phyloP scores from a whole-genome alignment of 2,329 filamentous ascomycete species.

The Alternaria consortialis region DNA sequence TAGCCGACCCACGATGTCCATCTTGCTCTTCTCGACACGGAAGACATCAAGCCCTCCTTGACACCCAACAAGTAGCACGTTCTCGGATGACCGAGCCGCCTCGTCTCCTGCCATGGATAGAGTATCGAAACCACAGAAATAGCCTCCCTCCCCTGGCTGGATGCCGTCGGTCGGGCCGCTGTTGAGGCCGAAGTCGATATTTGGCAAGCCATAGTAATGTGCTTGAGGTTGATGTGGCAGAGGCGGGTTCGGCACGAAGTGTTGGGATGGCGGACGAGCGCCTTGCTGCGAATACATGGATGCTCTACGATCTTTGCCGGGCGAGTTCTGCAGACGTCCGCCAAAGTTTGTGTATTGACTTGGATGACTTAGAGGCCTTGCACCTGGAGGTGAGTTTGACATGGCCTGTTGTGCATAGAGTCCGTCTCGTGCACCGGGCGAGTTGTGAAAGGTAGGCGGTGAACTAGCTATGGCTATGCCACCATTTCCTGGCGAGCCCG shows the following conservation, averaged over 20 bases:
- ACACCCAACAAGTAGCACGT: slow-evolving; percentile 78
- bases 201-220: slow-evolving; percentile 79
- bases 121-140: slow-evolving; percentile 83
- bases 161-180: slow-evolving; percentile 60
- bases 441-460: slow-evolving; percentile 52
- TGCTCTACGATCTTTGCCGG: slow-evolving; percentile 55
- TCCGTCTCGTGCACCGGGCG: slow-evolving; percentile 41
- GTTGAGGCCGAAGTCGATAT: slow-evolving; percentile 70
- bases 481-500: slow-evolving; percentile 49
- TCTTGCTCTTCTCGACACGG: slow-evolving; percentile 73
- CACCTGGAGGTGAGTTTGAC: slow-evolving; percentile 49
- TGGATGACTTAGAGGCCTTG: slow-evolving; percentile 56
- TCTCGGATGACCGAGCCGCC: slow-evolving; percentile 59
- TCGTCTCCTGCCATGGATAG: slow-evolving; percentile 62
- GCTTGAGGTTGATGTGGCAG: slow-evolving; percentile 78
- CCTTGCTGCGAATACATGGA: slow-evolving; percentile 63
- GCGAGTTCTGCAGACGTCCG: slow-evolving; percentile 47
- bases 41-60: slow-evolving; percentile 83
- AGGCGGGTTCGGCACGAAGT: slow-evolving; percentile 65
- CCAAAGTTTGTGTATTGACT: slow-evolving; percentile 57
- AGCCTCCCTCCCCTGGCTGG: slow-evolving; percentile 73
- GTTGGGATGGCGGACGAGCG: slow-evolving; percentile 53
- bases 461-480: slow-evolving; percentile 57
- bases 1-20: slow-evolving; percentile 74
- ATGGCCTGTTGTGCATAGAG: slow-evolving; percentile 52